Evolutionary conservation across 2,329 filamentous ascomycete species (phyloP).

Genomic region (Clonostachys solani): DNA sequence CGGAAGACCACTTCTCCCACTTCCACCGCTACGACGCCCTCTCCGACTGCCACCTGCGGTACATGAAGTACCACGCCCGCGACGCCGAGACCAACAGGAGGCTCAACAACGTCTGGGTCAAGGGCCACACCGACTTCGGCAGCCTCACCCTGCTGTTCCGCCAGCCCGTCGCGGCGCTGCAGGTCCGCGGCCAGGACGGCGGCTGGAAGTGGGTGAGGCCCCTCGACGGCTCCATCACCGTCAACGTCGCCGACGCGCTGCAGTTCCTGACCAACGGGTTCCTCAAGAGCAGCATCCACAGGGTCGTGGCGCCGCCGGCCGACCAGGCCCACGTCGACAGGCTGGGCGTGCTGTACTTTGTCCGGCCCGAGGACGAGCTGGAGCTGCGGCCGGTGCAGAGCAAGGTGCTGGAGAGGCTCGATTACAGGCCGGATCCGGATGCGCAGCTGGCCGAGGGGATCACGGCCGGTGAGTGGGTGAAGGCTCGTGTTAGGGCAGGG

Average conservation of each 20-base stretch:
- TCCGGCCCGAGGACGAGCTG: slow-evolving; percentile 25
- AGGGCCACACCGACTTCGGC: slow-evolving; percentile 50
- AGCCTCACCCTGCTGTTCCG: slow-evolving; percentile 53
- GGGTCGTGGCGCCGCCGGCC: slow-evolving; percentile 33
- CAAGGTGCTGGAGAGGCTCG: slow-evolving; percentile 21
- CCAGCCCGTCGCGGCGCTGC: slow-evolving; percentile 51
- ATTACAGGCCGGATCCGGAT: slow-evolving; percentile 14
- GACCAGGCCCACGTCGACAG: slow-evolving; percentile 39
- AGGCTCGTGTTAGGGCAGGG: slow-evolving; percentile 18
- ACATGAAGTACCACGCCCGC: slow-evolving; percentile 53
- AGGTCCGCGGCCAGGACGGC: slow-evolving; percentile 36
- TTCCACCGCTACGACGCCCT: slow-evolving; percentile 46
- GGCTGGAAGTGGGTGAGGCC: slow-evolving; percentile 46
- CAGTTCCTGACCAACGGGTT: slow-evolving; percentile 41
- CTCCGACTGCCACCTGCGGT: slow-evolving; percentile 52
- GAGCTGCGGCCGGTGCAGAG: slow-evolving; percentile 22
- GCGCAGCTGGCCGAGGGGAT: slow-evolving; percentile 18
- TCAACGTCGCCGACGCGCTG: slow-evolving; percentile 46
- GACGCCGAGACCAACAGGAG: slow-evolving; percentile 34
- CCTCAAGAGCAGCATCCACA: slow-evolving; percentile 36
- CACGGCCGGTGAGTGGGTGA: slow-evolving; percentile 27
- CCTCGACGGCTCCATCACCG: slow-evolving; percentile 42
- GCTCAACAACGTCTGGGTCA: slow-evolving; percentile 26
- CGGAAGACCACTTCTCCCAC: slow-evolving; percentile 48
- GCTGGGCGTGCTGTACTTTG: slow-evolving; percentile 39